Conservation (phyloP, 805 yeast species). For the Ogataea neopini region DNA sequence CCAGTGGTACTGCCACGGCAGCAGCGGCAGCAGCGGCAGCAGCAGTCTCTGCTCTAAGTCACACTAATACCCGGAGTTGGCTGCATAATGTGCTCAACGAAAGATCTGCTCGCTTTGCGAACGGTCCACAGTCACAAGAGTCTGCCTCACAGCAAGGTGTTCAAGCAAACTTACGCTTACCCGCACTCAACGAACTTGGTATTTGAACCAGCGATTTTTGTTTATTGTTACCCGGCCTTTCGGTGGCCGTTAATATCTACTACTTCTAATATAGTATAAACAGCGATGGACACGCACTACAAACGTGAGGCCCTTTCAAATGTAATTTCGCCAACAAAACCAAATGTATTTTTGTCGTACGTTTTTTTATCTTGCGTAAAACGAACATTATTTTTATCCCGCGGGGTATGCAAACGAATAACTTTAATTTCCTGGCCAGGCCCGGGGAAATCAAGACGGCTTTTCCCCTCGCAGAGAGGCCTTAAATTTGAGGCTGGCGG, state of each 20-base stretch:
- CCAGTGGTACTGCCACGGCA: background rate
- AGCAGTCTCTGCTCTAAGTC: slow-evolving; percentile 6
- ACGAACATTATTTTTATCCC: background rate
- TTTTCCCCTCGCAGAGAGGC: background rate
- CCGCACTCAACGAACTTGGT: slow-evolving; percentile 29
- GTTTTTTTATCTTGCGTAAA: background rate
- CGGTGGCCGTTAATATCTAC: slow-evolving; percentile 1
- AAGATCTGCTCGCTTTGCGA: slow-evolving; percentile 3
- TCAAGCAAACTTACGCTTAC: slow-evolving; percentile 19
- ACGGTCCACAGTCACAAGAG: slow-evolving; percentile 1
- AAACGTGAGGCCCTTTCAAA: background rate
- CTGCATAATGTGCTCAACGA: slow-evolving; percentile 22
- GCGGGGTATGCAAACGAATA: background rate
- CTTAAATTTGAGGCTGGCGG: background rate
- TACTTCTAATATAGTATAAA: background rate
- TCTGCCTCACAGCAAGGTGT: background rate
- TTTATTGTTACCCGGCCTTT: slow-evolving; percentile 2
- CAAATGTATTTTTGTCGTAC: background rate
- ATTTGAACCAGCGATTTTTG: slow-evolving; percentile 10
- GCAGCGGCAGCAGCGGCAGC: slow-evolving; percentile 1
- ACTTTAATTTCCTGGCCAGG: background rate
- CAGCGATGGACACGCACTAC: background rate
- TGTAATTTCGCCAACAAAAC: too few species aligned
- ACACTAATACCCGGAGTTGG: slow-evolving; percentile 21
- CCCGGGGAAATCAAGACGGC: slow-evolving; percentile 1